Conservation (phyloP, 495 filamentous ascomycete genomes). For the Sordaria brevicollis region DNA sequence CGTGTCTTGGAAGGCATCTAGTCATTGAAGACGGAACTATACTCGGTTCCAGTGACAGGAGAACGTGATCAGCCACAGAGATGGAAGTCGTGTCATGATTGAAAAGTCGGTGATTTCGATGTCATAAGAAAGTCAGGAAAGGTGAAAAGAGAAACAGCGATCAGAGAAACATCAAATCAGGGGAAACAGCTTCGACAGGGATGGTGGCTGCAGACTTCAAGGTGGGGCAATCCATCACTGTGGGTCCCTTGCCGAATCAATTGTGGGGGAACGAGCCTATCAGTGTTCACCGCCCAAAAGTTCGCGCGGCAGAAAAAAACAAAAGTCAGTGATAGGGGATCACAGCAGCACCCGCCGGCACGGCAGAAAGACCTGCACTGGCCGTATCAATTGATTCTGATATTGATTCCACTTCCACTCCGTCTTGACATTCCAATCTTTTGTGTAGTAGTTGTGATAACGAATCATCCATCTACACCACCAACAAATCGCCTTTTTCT, state of each 20-base stretch:
- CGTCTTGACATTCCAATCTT: neutral
- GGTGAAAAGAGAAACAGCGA: neutral
- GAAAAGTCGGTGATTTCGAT: too few relatives aligned
- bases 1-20: neutral
- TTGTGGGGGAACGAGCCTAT: slow-evolving; percentile 3
- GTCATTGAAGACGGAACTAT: too few relatives aligned
- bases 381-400: neutral
- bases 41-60: neutral
- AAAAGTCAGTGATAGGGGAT: neutral
- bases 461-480: neutral
- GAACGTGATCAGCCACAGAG: too few relatives aligned
- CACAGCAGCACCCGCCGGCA: neutral
- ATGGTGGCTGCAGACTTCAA: neutral
- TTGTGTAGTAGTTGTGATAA: neutral
- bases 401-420: neutral
- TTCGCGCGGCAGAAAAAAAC: slow-evolving; percentile 7
- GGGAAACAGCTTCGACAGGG: neutral
- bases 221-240: neutral
- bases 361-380: neutral
- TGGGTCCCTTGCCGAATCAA: neutral
- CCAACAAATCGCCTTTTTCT: neutral
- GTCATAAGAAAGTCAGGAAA: neutral
- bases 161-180: neutral
- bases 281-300: slow-evolving; percentile 5
- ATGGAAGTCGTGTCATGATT: neutral